phyloP scores from a whole-genome alignment of 148 eudicot genomes.

The Polygonum aviculare region DNA sequence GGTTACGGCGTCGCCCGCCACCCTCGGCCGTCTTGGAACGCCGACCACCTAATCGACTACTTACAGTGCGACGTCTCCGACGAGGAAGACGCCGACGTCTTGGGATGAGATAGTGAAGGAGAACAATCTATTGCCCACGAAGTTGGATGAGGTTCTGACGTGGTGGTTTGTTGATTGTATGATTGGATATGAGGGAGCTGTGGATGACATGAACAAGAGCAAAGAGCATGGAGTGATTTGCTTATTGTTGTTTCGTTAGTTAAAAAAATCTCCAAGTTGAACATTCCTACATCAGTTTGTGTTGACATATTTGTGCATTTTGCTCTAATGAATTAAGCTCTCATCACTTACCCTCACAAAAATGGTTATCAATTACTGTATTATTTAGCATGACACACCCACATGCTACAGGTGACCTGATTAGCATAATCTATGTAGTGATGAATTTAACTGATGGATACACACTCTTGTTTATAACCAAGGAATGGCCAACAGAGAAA shows the following conservation, averaged over 20 bases:
- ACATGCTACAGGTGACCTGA: neutral
- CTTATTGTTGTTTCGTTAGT: neutral
- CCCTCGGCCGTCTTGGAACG: conserved; percentile 59
- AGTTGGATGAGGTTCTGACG: conserved; percentile 28
- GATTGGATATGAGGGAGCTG: conserved; percentile 5
- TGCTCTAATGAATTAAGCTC: too few relatives aligned
- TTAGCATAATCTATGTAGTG: too few relatives aligned
- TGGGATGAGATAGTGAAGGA: conserved; percentile 41
- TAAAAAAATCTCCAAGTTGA: neutral
- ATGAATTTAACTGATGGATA: too few relatives aligned
- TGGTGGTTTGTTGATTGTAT: conserved; percentile 29
- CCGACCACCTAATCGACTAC: conserved; percentile 58
- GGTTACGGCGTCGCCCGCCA: conserved; percentile 60
- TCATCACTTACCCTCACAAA: neutral
- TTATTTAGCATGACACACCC: neutral
- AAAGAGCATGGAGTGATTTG: conserved; percentile 52
- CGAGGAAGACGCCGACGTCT: conserved; percentile 22
- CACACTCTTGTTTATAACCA: too few relatives aligned
- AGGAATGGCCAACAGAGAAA: too few relatives aligned
- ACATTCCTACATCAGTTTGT: neutral
- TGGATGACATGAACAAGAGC: conserved; percentile 44
- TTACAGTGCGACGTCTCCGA: conserved; percentile 59
- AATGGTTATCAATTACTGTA: neutral
- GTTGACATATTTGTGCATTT: neutral
- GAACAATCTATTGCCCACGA: conserved; percentile 26